A percentile compares a stretch with the other conserved stretches of the same genome.
phyloP scores from a whole-genome alignment of 1,139 yeast genomes.

The Yamadazyma dushanensis region DNA sequence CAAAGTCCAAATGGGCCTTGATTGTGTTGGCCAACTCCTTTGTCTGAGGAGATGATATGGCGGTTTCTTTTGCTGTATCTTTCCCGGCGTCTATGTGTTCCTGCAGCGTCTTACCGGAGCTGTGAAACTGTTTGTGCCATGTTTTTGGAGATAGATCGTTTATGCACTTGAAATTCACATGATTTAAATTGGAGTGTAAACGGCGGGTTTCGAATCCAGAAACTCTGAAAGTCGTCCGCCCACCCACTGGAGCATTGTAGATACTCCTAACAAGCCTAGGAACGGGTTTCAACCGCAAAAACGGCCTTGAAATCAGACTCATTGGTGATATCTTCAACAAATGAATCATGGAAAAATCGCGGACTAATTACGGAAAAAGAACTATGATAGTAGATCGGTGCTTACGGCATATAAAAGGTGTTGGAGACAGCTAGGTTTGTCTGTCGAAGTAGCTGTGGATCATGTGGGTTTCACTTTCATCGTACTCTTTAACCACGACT shows the following conservation, averaged over 20 bases:
- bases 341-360: conserved; percentile 2
- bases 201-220: too few relatives aligned
- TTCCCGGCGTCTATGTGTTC: too few relatives aligned
- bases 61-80: background rate
- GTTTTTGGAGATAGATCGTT: background rate
- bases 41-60: too few relatives aligned
- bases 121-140: background rate
- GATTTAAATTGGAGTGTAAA: too few relatives aligned
- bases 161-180: background rate
- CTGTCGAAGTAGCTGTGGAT: conserved; percentile 76
- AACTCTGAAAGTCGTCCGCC: too few relatives aligned
- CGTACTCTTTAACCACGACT: conserved; percentile 67
- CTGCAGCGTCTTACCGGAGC: background rate
- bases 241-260: too few relatives aligned
- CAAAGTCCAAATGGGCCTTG: conserved; percentile 30
- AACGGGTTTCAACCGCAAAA: background rate
- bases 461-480: conserved; percentile 73
- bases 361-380: conserved; percentile 3
- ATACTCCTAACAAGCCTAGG: background rate
- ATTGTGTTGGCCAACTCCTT: conserved; percentile 22
- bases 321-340: background rate
- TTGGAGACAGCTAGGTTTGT: conserved; percentile 11
- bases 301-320: conserved; percentile 1
- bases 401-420: too few relatives aligned
- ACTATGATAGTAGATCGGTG: too few relatives aligned